Percentiles rank a stretch among this genome's conserved stretches.
These are phyloP conservation scores for Actinidia polygama DNA, from an alignment of 179 eudicot genomes.

Conservation along the genomic window DNA sequence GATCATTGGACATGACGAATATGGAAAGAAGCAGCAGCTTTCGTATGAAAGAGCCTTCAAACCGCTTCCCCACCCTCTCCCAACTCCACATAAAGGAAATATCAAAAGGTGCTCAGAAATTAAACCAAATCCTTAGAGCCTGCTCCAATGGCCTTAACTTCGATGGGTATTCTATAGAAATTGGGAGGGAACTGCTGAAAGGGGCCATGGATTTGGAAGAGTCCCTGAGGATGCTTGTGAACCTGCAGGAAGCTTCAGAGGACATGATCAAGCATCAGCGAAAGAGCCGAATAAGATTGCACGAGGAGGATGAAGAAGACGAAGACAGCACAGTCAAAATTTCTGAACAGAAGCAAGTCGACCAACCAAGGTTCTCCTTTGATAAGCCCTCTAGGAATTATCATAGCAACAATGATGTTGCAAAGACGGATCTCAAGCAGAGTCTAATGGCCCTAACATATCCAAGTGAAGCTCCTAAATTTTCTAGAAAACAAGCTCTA, in stretches of 20 bases:
- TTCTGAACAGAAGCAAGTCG: conserved; percentile 51
- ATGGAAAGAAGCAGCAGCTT: conserved; percentile 27
- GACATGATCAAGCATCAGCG: conserved; percentile 38
- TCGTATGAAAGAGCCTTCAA: conserved; percentile 35
- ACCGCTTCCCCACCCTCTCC: conserved; percentile 53
- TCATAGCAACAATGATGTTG: conserved; percentile 19
- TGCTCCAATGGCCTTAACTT: conserved; percentile 55
- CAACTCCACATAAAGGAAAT: conserved; percentile 72
- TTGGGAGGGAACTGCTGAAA: conserved; percentile 76
- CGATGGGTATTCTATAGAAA: conserved; percentile 57
- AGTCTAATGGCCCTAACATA: conserved; percentile 31
- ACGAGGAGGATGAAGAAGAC: conserved; percentile 67
- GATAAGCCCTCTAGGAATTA: conserved; percentile 61
- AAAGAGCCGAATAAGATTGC: conserved; percentile 58
- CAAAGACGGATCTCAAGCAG: conserved; percentile 28
- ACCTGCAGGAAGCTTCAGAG: conserved; percentile 79
- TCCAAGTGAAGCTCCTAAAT: conserved; percentile 20
- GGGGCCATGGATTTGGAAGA: conserved; percentile 89
- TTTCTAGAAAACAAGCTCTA: conserved; percentile 26
- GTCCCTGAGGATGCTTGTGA: conserved; percentile 78
- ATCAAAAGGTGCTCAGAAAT: conserved; percentile 80
- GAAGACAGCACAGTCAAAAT: conserved; percentile 37
- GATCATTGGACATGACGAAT: conserved; percentile 44
- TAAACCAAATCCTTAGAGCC: conserved; percentile 70
- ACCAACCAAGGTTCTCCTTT: conserved; percentile 79